A percentile compares a stretch with the other conserved stretches of the same genome.
phyloP scores from a whole-genome alignment of 1,284 basidiomycete genomes.

The Malassezia equina region DNA sequence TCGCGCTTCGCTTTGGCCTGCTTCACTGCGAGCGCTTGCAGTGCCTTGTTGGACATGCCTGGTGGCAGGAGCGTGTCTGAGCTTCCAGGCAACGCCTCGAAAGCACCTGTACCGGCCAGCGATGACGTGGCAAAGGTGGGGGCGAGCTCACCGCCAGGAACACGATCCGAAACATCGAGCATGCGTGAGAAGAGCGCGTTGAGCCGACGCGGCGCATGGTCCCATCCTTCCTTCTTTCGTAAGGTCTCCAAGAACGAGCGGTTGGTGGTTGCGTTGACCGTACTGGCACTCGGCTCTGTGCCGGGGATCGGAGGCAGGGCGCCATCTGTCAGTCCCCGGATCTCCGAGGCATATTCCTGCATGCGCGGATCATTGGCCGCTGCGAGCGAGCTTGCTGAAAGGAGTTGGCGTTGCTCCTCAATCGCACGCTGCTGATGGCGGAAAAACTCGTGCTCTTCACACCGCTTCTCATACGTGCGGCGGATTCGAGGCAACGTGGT shows the following conservation, averaged over 20 bases:
- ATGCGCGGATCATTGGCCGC: background rate
- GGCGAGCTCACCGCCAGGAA: background rate
- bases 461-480: slow-evolving; percentile 34
- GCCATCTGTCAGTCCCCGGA: background rate
- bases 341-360: background rate
- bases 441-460: slow-evolving; percentile 30
- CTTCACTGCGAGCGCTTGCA: slow-evolving; percentile 33
- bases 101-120: background rate
- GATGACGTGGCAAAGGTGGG: background rate
- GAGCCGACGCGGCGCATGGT: slow-evolving; percentile 40
- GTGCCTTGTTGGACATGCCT: slow-evolving; percentile 7
- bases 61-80: background rate
- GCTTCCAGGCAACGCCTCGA: background rate
- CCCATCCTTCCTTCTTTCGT: slow-evolving; percentile 39
- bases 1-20: slow-evolving; percentile 37
- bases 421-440: slow-evolving; percentile 37
- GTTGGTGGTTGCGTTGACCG: slow-evolving; percentile 8
- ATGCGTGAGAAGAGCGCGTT: slow-evolving; percentile 40
- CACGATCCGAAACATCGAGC: slow-evolving; percentile 26
- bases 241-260: slow-evolving; percentile 34
- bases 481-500: slow-evolving; percentile 30
- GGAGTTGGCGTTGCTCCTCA: slow-evolving; percentile 37
- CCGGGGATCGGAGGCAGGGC: background rate
- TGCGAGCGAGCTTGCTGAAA: slow-evolving; percentile 11
- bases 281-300: background rate